phyloP scores from a whole-genome alignment of 2,329 filamentous ascomycete species.

The Pseudocercospora fuligena region DNA sequence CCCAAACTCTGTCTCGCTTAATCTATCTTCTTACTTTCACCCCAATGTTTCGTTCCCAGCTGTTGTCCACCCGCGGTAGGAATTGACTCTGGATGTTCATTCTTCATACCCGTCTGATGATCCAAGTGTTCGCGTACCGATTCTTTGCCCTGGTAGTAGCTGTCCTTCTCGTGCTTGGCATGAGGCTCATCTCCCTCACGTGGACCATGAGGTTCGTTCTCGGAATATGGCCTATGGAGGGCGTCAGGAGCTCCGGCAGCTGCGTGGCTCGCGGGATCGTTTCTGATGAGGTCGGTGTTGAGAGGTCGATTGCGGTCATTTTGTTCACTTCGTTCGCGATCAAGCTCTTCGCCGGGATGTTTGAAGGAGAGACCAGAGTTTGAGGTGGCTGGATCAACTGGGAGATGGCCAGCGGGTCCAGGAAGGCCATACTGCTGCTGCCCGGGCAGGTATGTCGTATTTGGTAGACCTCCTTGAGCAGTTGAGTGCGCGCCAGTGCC shows the following conservation, averaged over 20 bases:
- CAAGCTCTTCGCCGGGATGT: slow-evolving; percentile 3
- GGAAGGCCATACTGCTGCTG: slow-evolving; percentile 1
- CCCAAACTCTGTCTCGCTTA: neutral
- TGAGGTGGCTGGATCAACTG: neutral
- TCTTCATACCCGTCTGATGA: neutral
- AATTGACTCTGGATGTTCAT: slow-evolving; percentile 30
- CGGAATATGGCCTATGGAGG: neutral
- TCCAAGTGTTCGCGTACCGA: slow-evolving; percentile 7
- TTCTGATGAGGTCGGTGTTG: neutral
- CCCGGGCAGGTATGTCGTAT: neutral
- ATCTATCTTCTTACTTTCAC: slow-evolving; percentile 35
- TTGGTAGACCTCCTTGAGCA: neutral
- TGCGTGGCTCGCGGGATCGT: neutral
- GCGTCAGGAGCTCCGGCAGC: neutral
- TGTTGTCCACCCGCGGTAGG: slow-evolving; percentile 38
- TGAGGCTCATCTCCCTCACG: neutral
- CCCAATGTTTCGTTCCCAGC: slow-evolving; percentile 38
- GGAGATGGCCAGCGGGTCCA: neutral
- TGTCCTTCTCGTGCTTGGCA: slow-evolving; percentile 4
- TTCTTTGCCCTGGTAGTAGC: neutral
- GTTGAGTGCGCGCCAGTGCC: neutral
- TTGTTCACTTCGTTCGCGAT: neutral
- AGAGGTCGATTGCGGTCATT: neutral
- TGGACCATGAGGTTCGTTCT: neutral
- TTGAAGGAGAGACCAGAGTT: slow-evolving; percentile 4